These are phyloP conservation scores for Panicum miliaceum DNA, from an alignment of 176 grass and related monocot genomes.

Conservation along the genomic window DNA sequence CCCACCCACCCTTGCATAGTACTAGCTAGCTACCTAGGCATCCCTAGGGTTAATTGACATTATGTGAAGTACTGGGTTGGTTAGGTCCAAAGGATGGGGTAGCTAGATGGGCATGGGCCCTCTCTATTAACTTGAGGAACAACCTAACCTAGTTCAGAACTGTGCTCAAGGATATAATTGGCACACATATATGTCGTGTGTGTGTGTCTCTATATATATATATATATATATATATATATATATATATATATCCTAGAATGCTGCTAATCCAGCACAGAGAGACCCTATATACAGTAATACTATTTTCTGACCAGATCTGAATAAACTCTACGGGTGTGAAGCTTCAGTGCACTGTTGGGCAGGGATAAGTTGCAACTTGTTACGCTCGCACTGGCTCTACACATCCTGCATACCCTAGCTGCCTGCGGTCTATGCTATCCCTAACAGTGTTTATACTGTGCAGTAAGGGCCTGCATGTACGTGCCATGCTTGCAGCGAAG, in stretches of 20 bases:
- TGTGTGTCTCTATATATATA: too few relatives aligned
- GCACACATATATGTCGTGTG: not conserved
- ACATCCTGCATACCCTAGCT: not conserved
- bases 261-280: not conserved
- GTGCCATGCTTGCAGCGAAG: too few relatives aligned
- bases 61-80: constrained; percentile 36
- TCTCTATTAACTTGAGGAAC: constrained; percentile 10
- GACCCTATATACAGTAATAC: not conserved
- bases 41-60: constrained; percentile 28
- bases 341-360: constrained; percentile 26
- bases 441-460: not conserved
- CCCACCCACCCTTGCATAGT: not conserved
- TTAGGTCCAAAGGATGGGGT: constrained; percentile 23
- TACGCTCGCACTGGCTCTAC: not conserved
- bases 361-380: not conserved
- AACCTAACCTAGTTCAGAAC: constrained; percentile 16
- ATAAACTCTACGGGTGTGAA: constrained; percentile 14
- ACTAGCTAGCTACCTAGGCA: constrained; percentile 16
- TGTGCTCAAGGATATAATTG: constrained; percentile 2
- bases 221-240: too few relatives aligned
- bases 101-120: not conserved
- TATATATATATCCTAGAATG: not conserved
- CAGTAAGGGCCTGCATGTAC: too few relatives aligned
- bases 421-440: constrained; percentile 20
- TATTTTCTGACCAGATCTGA: constrained; percentile 38